These are phyloP conservation scores for Eucalyptus brandiana DNA, from an alignment of 345 rosid genomes.

Conservation along the genomic window DNA sequence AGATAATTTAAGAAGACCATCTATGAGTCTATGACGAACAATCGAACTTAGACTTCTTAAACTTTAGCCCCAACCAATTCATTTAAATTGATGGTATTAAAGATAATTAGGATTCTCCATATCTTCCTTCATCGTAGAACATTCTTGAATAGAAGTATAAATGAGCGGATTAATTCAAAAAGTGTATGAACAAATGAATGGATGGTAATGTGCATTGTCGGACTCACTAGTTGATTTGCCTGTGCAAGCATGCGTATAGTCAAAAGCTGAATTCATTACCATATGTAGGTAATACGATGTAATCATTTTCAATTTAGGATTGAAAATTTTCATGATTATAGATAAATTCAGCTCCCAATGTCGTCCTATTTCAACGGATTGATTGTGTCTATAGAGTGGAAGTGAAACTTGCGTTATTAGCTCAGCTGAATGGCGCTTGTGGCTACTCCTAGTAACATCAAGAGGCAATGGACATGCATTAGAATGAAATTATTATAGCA, in stretches of 20 bases:
- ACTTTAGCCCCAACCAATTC: background rate
- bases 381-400: background rate
- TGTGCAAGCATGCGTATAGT: background rate
- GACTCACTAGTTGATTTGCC: background rate
- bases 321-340: background rate
- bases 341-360: background rate
- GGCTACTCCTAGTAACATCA: background rate
- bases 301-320: background rate
- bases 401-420: background rate
- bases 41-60: background rate
- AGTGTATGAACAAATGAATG: background rate
- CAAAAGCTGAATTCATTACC: background rate
- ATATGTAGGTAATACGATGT: background rate
- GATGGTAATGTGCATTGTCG: fast-evolving
- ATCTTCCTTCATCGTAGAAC: background rate
- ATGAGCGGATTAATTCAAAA: background rate
- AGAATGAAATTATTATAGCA: background rate
- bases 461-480: background rate
- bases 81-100: background rate
- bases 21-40: background rate
- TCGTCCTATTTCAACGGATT: background rate
- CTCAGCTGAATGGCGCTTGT: background rate
- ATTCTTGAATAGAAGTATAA: background rate
- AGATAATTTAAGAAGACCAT: background rate
- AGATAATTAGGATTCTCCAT: background rate